Base-by-base conservation (phyloP, 352 stramenopile genomes). In the Peronosclerospora sorghi region DNA sequence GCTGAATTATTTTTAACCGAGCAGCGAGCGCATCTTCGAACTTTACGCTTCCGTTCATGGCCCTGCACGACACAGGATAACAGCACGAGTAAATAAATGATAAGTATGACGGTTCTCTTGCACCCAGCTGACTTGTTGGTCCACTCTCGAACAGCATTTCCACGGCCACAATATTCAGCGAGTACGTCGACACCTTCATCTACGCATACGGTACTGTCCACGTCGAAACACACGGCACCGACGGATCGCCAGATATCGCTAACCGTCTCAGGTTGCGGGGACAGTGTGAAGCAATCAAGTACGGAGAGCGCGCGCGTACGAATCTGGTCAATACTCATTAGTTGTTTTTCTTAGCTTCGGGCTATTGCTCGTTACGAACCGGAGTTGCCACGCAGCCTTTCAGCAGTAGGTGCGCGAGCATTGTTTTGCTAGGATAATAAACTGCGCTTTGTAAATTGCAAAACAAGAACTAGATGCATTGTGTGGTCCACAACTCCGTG, bases 151-250 rank as follows among this genome's bases (percentile, higher is more conserved):
- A 99, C 96, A 27, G 83, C 90, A 13, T 94, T 73, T 29, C 95
- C 95, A 14, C 86, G 91, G 13, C 95, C 95, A 27, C 95, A 94
- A 53, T 96, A 87, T 32, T 85, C 93, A n/a, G 96, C 96, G 4
- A 99, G 73, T 27, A 98, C 94, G 59, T 99, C 95, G 58, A 99
- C 98, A 15, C 96, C 96, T 65, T 99, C 95, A 32, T 98, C 94
- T 17, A 66, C 62, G 53, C 97, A 97, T 9, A 99, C 94, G 2
- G 96, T 99, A 58, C 85, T 97, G 72, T 99, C 96, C 0, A 99
- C 95, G 56, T 98, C 90, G 43, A 90, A 91, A 58, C 78, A 92
- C 19, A 92, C 76, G 21, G 77, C 80, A 10, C 62, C 59, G 1
- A 88, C 64, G 0, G 70, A 82, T n/a, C 72, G 65, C 74, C 74